Evolutionary conservation across 371 early-diverging fungal genomes (phyloP).

Genomic region (Catenaria anguillulae): DNA sequence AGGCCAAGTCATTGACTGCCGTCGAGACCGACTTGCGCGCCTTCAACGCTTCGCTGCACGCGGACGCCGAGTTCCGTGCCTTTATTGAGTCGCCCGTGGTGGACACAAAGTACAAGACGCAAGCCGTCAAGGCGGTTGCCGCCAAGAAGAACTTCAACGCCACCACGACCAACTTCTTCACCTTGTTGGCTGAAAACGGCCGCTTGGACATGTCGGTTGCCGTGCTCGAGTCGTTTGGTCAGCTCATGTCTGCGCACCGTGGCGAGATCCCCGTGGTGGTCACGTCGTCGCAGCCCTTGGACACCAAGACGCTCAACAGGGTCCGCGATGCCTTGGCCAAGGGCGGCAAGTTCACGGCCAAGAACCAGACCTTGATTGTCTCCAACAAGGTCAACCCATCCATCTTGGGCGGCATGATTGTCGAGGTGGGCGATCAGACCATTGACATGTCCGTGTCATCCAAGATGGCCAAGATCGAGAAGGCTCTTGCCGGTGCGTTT

Average conservation of each 20-base stretch:
- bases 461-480: slow-evolving; percentile 88
- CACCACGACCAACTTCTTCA: slow-evolving; percentile 79
- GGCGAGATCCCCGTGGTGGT: slow-evolving; percentile 78
- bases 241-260: slow-evolving; percentile 82
- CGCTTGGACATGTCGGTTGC: slow-evolving; percentile 69
- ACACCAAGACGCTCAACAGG: slow-evolving; percentile 38
- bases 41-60: slow-evolving; percentile 46
- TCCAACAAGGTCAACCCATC: slow-evolving; percentile 85
- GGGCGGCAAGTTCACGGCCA: slow-evolving; percentile 36
- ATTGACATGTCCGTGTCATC: slow-evolving; percentile 91
- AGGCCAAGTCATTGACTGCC: slow-evolving; percentile 58
- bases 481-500: slow-evolving; percentile 37
- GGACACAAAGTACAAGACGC: slow-evolving; percentile 57
- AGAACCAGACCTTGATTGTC: slow-evolving; percentile 53
- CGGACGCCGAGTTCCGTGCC: slow-evolving; percentile 52
- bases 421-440: slow-evolving; percentile 94
- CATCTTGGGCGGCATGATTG: slow-evolving; percentile 88
- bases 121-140: slow-evolving; percentile 47
- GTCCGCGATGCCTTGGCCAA: slow-evolving; percentile 45
- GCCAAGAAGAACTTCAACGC: slow-evolving; percentile 52
- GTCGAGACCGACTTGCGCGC: slow-evolving; percentile 75
- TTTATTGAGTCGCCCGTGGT: slow-evolving; percentile 79
- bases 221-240: slow-evolving; percentile 60
- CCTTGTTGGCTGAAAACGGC: slow-evolving; percentile 81
- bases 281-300: slow-evolving; percentile 67